Conservation (phyloP, 768 basidiomycete species). For the Rubroboletus satanas region DNA sequence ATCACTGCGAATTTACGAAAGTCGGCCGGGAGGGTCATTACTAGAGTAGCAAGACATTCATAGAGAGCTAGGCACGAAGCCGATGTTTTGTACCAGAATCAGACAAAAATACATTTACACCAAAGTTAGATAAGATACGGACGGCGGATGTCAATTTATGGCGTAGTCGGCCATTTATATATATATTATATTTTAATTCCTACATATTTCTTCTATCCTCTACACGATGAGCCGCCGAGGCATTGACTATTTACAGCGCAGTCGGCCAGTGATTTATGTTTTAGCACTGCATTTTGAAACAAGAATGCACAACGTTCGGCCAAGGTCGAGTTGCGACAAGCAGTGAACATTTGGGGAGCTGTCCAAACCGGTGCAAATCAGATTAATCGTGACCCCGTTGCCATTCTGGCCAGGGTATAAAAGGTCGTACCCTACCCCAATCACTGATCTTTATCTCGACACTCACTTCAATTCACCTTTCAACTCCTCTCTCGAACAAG, state of each 20-base stretch:
- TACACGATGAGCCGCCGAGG: too few species aligned
- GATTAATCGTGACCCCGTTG: not conserved
- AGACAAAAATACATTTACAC: not conserved
- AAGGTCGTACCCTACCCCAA: not conserved
- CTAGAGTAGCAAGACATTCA: not conserved
- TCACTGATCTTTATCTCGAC: constrained; percentile 10
- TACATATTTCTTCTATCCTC: too few species aligned
- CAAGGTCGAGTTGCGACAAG: not conserved
- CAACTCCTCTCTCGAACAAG: not conserved
- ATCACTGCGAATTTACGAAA: not conserved
- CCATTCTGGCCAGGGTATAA: constrained; percentile 15
- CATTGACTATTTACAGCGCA: too few species aligned
- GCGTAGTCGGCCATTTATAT: too few species aligned
- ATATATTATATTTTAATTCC: too few species aligned
- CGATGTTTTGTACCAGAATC: not conserved
- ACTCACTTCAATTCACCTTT: not conserved
- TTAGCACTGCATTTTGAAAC: too few species aligned
- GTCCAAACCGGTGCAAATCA: constrained; percentile 5
- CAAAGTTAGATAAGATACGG: not conserved
- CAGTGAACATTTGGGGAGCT: not conserved
- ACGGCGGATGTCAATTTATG: too few species aligned
- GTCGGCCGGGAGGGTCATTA: not conserved
- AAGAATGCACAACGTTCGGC: too few species aligned
- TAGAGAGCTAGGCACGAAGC: not conserved
- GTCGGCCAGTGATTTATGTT: too few species aligned